These are phyloP conservation scores for Camellia oleifera DNA, from an alignment of 179 eudicot genomes.

Conservation along the genomic window DNA sequence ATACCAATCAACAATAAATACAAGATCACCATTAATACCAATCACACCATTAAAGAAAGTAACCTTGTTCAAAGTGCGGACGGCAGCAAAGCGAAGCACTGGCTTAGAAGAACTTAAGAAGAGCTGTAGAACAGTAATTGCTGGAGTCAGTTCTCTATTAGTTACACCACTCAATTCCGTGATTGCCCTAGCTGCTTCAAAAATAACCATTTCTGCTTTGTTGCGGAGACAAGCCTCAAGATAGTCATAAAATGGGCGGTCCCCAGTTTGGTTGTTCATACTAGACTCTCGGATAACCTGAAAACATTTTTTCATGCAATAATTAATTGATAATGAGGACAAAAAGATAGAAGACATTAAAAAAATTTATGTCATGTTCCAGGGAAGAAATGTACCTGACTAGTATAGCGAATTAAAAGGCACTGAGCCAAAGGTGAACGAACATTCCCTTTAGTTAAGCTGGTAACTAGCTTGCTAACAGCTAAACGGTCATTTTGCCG, in stretches of 20 bases:
- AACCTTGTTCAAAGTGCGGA: constrained; percentile 97
- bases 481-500: constrained; percentile 97
- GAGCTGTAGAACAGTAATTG: constrained; percentile 87
- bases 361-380: not conserved
- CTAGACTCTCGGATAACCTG: constrained; percentile 91
- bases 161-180: constrained; percentile 88
- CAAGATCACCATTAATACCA: not conserved
- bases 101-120: constrained; percentile 95
- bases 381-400: constrained; percentile 56
- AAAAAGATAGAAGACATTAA: not conserved
- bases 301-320: constrained; percentile 7
- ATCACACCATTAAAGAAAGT: not conserved
- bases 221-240: constrained; percentile 95
- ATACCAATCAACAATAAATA: not conserved
- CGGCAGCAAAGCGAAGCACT: constrained; percentile 94
- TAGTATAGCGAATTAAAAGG: constrained; percentile 82
- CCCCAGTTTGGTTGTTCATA: constrained; percentile 67
- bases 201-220: constrained; percentile 97
- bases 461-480: constrained; percentile 90
- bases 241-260: constrained; percentile 90
- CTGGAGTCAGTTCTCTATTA: constrained; percentile 85
- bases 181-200: constrained; percentile 95
- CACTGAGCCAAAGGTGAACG: constrained; percentile 98
- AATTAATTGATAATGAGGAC: not conserved
- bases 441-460: constrained; percentile 82